These are phyloP conservation scores for Nymphaea colorata DNA, from an alignment of 164 flowering plant genomes.

Conservation along the genomic window DNA sequence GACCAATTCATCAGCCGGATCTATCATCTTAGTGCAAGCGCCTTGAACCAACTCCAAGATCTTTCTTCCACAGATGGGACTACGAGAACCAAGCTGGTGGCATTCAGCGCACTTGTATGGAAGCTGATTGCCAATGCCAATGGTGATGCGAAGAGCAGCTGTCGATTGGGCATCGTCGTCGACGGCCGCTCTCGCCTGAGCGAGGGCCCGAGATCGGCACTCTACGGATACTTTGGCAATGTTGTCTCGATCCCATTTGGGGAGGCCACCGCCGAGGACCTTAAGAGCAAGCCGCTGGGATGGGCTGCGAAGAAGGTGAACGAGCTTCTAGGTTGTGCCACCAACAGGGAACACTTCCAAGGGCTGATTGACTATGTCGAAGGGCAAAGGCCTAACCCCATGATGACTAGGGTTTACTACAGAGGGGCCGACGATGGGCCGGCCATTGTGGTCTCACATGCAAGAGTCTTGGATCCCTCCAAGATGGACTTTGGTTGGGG, in stretches of 20 bases:
- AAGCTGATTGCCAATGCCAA: constrained; percentile 5
- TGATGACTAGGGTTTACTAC: constrained; percentile 16
- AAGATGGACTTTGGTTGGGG: constrained; percentile 32
- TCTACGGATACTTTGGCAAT: constrained; percentile 24
- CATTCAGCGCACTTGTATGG: constrained; percentile 20
- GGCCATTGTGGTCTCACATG: constrained; percentile 26
- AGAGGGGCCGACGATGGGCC: constrained; percentile 17
- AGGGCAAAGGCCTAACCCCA: constrained; percentile 19
- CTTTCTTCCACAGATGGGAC: constrained; percentile 1
- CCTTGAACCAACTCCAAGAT: constrained; percentile 10
- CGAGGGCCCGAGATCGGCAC: not conserved
- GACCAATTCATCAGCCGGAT: constrained; percentile 17
- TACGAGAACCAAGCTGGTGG: constrained; percentile 17
- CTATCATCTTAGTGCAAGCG: constrained; percentile 13
- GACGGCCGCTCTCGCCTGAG: constrained; percentile 9
- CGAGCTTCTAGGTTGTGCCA: constrained; percentile 6
- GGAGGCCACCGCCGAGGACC: constrained; percentile 4
- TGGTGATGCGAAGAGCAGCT: not conserved
- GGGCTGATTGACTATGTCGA: constrained; percentile 28
- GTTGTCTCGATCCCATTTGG: constrained; percentile 26
- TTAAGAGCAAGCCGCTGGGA: constrained; percentile 13
- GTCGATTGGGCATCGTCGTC: constrained; percentile 12
- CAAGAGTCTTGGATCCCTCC: constrained; percentile 18
- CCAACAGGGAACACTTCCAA: constrained; percentile 22
- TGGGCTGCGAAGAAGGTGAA: constrained; percentile 18